Evolutionary conservation across 2,329 filamentous ascomycete genomes (phyloP), one percentile per base, ranked within the genome.

Genomic region (Cordyceps cateniannulata): DNA sequence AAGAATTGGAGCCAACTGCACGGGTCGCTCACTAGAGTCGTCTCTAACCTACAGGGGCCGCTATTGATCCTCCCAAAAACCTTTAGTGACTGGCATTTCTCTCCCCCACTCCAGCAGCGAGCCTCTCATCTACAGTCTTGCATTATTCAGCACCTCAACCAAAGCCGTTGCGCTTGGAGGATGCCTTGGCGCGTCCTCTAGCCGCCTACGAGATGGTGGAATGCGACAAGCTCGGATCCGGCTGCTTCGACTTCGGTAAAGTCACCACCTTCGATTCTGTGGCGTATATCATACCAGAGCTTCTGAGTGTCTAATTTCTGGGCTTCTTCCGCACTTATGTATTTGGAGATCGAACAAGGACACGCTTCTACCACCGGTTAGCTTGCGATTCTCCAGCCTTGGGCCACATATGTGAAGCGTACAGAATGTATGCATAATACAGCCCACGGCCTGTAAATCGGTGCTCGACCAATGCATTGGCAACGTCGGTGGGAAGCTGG

Each of bases 301-400:
- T 59, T 35, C 16, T 52, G 58, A 5, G 60, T 24, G 29, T 63
- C 44, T 7, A 63, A 29, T 2, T 45, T 52, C 22, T 40, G 24
- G 9, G 61, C 53, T 6, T 35, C 56, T 16, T 52, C 29, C 16
- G 40, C 45, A 5, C 40, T 42, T 63, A 42, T 63, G 59, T 14
- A 63, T 62, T 12, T 22, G 45, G 12, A 63, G 55, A 29, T 63
- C 62, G 45, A 53, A 63, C 18, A 50, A 35, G 1, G 62, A 59
- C 38, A 44, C 60, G 45, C 20, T 40, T 18, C 50, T 62, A 18
- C 29, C 29, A 20, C 40, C 10, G 14, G 38, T 40, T 40, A 12
- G 12, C 38, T 14, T 40, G 38, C 5, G 40, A 44, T 4, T 7
- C 14, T 16, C 25, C 5, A 29, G 5, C 29, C 6, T 12, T 12